Base-by-base conservation (phyloP, 2,329 filamentous ascomycete species). In the Pestalotiopsis sp. region DNA sequence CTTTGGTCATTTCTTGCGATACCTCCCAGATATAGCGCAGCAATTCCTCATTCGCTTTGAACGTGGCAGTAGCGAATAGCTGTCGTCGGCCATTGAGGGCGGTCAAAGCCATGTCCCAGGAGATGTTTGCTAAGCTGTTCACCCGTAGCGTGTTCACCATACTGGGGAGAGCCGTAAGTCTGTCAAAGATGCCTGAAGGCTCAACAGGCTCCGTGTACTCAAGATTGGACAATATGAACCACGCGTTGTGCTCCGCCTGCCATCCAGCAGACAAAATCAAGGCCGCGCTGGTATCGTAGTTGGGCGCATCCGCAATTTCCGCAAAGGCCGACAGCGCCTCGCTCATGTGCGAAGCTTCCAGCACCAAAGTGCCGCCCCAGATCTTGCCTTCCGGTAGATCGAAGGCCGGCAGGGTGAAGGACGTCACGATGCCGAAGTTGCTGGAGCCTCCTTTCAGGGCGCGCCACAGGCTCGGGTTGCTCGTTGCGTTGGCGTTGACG, bases 401-500 rank as follows among this genome's bases (percentile, higher is more conserved):
- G 60, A 70, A 73, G 5, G 67, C 65, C 7, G 41, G 25, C 6
- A 72, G 65, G 69, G 71, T 36, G 38, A 45, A 64, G 9, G 31
- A 11, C 7, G 79, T 78, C 7, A 85, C 83, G 4, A 85, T 79
- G 1, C 83, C 84, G 68, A 81, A 85, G 3, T 81, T 84, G 63
- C 79, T 82, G 23, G 84, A 83, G 2, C 82, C 85, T 23, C 85
- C 85, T 36, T 83, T 78, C 25, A 87, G 77, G n/a, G 85, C 85
- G 83, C 85, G 86, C 78, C 84, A 87, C 0, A 88, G 77, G 25
- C 87, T 85, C 1, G 78, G 69, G 69, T 87, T 81, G 13, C n/a
- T 14, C 1, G 13, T 49, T 3, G 31, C 70, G 56, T 79, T 83
- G 11, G 80, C 83, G 11, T 80, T 79, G 23, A 84, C 73, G 27